These are phyloP conservation scores for Tulasnella sp. DNA, from an alignment of 768 basidiomycete species.

Conservation along the genomic window DNA sequence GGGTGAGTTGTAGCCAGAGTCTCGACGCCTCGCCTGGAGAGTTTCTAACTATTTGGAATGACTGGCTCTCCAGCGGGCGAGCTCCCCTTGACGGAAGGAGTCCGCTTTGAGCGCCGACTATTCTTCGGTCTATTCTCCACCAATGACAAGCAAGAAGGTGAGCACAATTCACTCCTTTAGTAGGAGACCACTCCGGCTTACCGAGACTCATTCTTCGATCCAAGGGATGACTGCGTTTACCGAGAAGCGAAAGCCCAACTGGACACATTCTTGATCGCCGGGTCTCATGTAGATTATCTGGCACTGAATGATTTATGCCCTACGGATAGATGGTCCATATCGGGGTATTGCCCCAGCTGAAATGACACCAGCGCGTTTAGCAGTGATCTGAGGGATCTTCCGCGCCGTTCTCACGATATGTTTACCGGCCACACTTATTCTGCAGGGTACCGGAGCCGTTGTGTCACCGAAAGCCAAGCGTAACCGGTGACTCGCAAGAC, in stretches of 20 bases:
- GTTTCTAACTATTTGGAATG: not conserved
- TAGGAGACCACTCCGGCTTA: not conserved
- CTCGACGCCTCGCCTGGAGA: too few species aligned
- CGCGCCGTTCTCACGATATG: not conserved
- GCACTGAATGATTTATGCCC: not conserved
- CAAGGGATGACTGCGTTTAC: conserved; percentile 92
- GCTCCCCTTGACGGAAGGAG: conserved; percentile 71
- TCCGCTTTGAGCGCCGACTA: conserved; percentile 80
- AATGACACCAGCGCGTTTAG: not conserved
- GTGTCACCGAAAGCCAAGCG: not conserved
- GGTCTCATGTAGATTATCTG: not conserved
- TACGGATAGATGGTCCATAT: not conserved
- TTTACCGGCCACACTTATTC: not conserved
- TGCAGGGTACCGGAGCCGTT: not conserved
- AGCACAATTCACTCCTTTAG: conserved; percentile 36
- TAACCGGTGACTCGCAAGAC: not conserved
- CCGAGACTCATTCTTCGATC: not conserved
- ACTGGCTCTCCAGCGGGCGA: conserved; percentile 63
- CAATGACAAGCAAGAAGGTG: conserved; percentile 36
- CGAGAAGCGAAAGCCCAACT: conserved; percentile 86
- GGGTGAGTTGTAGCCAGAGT: conserved; percentile 46
- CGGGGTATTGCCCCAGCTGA: not conserved
- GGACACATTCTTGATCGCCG: conserved; percentile 53
- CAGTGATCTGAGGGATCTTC: not conserved
- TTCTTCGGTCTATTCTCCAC: conserved; percentile 94